phyloP scores from a whole-genome alignment of 2,329 filamentous ascomycete species.

The Fonsecaea erecta region DNA sequence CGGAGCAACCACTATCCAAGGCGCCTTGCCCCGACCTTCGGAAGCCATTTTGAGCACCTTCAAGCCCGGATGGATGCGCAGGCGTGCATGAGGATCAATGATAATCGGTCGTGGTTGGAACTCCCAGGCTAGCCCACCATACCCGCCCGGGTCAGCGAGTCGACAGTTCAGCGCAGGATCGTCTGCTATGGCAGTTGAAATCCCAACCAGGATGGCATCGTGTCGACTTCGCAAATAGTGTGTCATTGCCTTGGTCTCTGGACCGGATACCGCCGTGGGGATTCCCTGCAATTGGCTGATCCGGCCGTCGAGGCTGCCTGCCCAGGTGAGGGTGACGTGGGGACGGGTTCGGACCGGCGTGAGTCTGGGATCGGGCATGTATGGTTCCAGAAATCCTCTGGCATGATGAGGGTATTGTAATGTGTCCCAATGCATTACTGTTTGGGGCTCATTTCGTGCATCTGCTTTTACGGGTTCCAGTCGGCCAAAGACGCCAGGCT shows the following conservation, averaged over 20 bases:
- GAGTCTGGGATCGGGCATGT: slow-evolving; percentile 51
- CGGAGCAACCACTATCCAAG: slow-evolving; percentile 69
- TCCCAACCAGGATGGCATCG: slow-evolving; percentile 82
- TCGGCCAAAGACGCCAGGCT: slow-evolving; percentile 31
- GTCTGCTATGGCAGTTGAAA: slow-evolving; percentile 81
- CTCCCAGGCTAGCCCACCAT: slow-evolving; percentile 53
- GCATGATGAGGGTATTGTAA: slow-evolving; percentile 52
- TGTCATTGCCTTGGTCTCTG: slow-evolving; percentile 86
- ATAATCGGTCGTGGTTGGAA: slow-evolving; percentile 80
- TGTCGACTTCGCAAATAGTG: slow-evolving; percentile 84
- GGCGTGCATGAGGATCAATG: slow-evolving; percentile 77
- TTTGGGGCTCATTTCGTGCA: slow-evolving; percentile 15
- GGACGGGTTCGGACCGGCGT: slow-evolving; percentile 47
- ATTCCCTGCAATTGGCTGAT: slow-evolving; percentile 76
- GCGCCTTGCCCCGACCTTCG: slow-evolving; percentile 70
- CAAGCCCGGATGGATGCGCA: slow-evolving; percentile 64
- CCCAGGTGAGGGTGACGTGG: slow-evolving; percentile 82
- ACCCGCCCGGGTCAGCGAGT: slow-evolving; percentile 64
- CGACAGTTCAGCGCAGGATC: slow-evolving; percentile 86
- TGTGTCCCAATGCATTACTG: slow-evolving; percentile 44
- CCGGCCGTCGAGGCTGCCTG: slow-evolving; percentile 83
- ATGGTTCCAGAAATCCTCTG: slow-evolving; percentile 55
- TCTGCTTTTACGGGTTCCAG: slow-evolving; percentile 27
- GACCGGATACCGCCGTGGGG: slow-evolving; percentile 82
- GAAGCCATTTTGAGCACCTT: slow-evolving; percentile 70